Conservation (phyloP, 129 eudicot species). For the Smallanthus sonchifolius region DNA sequence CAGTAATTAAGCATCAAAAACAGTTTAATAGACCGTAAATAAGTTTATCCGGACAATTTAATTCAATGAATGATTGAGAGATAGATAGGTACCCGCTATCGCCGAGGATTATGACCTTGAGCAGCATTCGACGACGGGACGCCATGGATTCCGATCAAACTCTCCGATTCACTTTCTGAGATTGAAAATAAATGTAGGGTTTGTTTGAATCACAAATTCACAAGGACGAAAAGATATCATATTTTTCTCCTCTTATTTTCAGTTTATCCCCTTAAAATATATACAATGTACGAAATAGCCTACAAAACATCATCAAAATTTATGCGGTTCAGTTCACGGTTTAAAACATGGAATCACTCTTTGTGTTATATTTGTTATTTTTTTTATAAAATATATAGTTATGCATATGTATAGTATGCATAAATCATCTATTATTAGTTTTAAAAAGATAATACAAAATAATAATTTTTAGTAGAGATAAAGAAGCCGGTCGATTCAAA, state of each 20-base stretch:
- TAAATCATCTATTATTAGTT: too few relatives aligned
- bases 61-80: conserved; percentile 4
- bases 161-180: conserved; percentile 8
- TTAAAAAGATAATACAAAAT: too few relatives aligned
- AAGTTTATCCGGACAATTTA: neutral
- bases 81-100: conserved; percentile 50
- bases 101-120: conserved; percentile 65
- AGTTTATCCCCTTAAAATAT: neutral
- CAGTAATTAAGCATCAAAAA: conserved; percentile 8
- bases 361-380: neutral
- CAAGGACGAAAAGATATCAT: neutral
- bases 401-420: too few relatives aligned
- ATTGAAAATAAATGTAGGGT: conserved; percentile 11
- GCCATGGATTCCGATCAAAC: conserved; percentile 40
- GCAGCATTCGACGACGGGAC: conserved; percentile 61
- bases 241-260: neutral
- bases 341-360: too few relatives aligned
- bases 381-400: too few relatives aligned
- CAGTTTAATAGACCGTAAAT: conserved; percentile 14
- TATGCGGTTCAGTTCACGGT: too few relatives aligned
- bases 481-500: too few relatives aligned
- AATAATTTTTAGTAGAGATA: too few relatives aligned
- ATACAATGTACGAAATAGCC: neutral
- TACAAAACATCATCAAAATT: too few relatives aligned
- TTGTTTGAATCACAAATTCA: conserved; percentile 22